Conservation (phyloP, 192 early-diverging fungal species). For the Chytriomyces sp. region DNA sequence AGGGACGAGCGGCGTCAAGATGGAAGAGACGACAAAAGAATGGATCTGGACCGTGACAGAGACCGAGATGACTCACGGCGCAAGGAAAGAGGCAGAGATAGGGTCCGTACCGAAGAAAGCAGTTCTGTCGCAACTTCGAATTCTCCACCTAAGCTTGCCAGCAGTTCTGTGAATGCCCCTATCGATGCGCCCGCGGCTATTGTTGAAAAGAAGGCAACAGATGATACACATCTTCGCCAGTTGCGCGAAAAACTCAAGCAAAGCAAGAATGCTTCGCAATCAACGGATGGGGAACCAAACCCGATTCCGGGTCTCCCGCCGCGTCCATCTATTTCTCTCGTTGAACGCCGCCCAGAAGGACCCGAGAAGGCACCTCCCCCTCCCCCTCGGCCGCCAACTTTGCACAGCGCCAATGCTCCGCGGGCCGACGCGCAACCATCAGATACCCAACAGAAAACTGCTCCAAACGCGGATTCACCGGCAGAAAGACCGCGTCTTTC, state of each 20-base stretch:
- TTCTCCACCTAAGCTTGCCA: background rate
- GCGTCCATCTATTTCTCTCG: background rate
- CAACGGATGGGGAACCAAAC: background rate
- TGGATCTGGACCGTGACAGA: conserved; percentile 11
- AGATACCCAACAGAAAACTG: background rate
- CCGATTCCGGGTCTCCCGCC: background rate
- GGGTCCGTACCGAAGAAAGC: too few relatives aligned
- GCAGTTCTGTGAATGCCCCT: background rate
- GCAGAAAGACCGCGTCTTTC: background rate
- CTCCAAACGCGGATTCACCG: too few relatives aligned
- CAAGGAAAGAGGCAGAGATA: background rate
- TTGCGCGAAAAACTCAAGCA: background rate
- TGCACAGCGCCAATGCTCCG: background rate
- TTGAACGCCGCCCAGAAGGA: too few relatives aligned
- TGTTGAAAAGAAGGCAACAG: background rate
- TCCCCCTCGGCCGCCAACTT: background rate
- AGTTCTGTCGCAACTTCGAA: background rate
- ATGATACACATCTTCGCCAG: background rate
- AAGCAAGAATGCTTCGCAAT: background rate
- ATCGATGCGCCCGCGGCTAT: background rate
- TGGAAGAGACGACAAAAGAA: conserved; percentile 12
- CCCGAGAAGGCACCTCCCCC: background rate
- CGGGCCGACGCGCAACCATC: background rate
- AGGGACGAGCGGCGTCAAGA: conserved; percentile 21
- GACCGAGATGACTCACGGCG: conserved; percentile 10